Base-by-base conservation (phyloP, 352 stramenopile species). In the Phytophthora ohioensis region DNA sequence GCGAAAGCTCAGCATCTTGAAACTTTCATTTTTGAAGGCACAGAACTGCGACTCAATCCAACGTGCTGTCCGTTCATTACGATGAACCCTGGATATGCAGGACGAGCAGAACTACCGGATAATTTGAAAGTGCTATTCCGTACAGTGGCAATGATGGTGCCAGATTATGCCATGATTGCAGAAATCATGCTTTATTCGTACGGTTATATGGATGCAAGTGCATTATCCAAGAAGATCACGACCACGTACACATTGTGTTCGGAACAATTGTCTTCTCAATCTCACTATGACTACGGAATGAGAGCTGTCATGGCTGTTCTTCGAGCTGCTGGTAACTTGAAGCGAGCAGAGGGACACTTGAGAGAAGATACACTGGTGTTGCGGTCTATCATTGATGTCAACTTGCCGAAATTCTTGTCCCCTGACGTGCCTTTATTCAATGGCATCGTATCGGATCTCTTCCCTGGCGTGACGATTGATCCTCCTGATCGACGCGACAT, bases 201-300 rank as follows among this genome's bases (percentile, higher is more conserved):
- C 64, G 94, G 94, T 0, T 98, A 98, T 72, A 93, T 95, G 67
- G 87, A 97, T 32, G 93, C 91, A 7, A 90, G 88, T 36, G 83
- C 85, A 7, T 76, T 98, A 10, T 96, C 94, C 17, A 95, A 98
- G 75, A 98, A 98, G 71, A 97, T 98, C 64, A 97, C 97, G 27
- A 96, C 93, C 2, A 96, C 94, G 9, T 97, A 98, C 67, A 97
- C 96, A 39, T 72, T 99, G 13, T 98, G 92, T 70, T 98, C 91
- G 1, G 93, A 99, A 66, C 95, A 99, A 66, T 76, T 98, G 3
- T 98, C 90, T 8, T 97, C 88, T 15, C 95, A 98, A 62, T 97
- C 93, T 51, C 95, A 99, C 63, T 99, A 98, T 64, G 95, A 99
- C 68, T 99, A 98, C 75, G 95, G 95, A 30, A 98, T 98, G 91